Conservation (phyloP, 176 grass and related monocot genomes). For the Rhynchospora breviuscula region DNA sequence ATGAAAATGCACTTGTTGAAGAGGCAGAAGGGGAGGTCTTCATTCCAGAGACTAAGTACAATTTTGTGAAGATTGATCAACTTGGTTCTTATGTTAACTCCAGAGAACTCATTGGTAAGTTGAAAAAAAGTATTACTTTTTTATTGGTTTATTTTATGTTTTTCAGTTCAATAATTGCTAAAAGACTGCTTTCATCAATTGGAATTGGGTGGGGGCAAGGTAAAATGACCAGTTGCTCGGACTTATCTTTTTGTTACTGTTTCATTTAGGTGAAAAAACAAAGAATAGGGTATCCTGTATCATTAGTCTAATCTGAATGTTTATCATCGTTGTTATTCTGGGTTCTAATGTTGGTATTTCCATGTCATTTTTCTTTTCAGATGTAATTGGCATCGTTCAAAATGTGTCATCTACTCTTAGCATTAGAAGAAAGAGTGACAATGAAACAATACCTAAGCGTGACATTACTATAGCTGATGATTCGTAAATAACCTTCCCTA, state of each 20-base stretch:
- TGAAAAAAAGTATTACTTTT: background rate
- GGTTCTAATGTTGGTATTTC: constrained; percentile 5
- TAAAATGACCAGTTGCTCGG: background rate
- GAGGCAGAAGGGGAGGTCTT: constrained; percentile 75
- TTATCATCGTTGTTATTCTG: background rate
- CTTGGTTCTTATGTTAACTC: constrained; percentile 72
- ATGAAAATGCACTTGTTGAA: constrained; percentile 83
- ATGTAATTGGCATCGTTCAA: constrained; percentile 75
- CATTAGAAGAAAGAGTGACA: constrained; percentile 69
- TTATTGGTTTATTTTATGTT: background rate
- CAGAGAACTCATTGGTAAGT: constrained; percentile 80
- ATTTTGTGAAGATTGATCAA: constrained; percentile 78
- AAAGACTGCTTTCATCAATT: background rate
- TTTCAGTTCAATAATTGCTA: background rate
- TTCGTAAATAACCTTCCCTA: constrained; percentile 41
- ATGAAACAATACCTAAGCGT: constrained; percentile 73
- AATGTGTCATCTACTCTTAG: constrained; percentile 77
- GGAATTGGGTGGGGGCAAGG: background rate
- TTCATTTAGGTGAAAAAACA: background rate
- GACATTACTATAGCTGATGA: constrained; percentile 89
- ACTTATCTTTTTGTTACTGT: background rate
- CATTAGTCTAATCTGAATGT: background rate
- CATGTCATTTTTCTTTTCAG: constrained; percentile 22
- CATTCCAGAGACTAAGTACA: constrained; percentile 73
- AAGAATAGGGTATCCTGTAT: background rate